phyloP scores from a whole-genome alignment of 2,329 filamentous ascomycete species.

The Alternaria postmessia region DNA sequence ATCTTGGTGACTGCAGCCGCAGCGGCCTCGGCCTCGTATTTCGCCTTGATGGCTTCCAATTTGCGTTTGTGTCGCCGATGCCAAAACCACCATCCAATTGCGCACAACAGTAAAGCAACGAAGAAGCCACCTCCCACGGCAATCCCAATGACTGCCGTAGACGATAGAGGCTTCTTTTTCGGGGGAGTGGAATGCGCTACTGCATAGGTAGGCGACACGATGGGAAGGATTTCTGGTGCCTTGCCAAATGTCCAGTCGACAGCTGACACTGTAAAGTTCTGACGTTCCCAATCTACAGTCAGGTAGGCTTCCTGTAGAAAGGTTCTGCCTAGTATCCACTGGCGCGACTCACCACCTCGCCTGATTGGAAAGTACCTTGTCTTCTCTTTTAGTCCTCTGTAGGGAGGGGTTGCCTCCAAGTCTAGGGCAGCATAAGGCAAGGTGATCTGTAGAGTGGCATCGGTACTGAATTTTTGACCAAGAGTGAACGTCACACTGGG shows the following conservation, averaged over 20 bases:
- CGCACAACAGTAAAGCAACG: slow-evolving; percentile 41
- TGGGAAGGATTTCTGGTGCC: slow-evolving; percentile 40
- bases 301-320: slow-evolving; percentile 74
- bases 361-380: slow-evolving; percentile 73
- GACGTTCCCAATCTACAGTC: slow-evolving; percentile 58
- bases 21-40: slow-evolving; percentile 33
- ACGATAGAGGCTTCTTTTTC: slow-evolving; percentile 22
- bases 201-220: slow-evolving; percentile 41
- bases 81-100: slow-evolving; percentile 48
- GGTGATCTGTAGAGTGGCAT: slow-evolving; percentile 54
- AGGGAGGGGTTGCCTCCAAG: slow-evolving; percentile 54
- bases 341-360: slow-evolving; percentile 60
- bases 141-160: slow-evolving; percentile 55
- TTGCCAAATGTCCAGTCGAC: slow-evolving; percentile 43
- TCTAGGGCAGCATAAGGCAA: slow-evolving; percentile 62
- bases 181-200: not conserved
- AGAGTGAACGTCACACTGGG: slow-evolving; percentile 57
- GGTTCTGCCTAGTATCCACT: slow-evolving; percentile 70
- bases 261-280: slow-evolving; percentile 57
- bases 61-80: slow-evolving; percentile 35
- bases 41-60: slow-evolving; percentile 31
- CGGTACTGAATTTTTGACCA: slow-evolving; percentile 45
- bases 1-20: slow-evolving; percentile 33
- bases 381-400: slow-evolving; percentile 66
- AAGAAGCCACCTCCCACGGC: slow-evolving; percentile 52